phyloP scores from a whole-genome alignment of 2,329 filamentous ascomycete genomes.

The Colletotrichum sublineola region DNA sequence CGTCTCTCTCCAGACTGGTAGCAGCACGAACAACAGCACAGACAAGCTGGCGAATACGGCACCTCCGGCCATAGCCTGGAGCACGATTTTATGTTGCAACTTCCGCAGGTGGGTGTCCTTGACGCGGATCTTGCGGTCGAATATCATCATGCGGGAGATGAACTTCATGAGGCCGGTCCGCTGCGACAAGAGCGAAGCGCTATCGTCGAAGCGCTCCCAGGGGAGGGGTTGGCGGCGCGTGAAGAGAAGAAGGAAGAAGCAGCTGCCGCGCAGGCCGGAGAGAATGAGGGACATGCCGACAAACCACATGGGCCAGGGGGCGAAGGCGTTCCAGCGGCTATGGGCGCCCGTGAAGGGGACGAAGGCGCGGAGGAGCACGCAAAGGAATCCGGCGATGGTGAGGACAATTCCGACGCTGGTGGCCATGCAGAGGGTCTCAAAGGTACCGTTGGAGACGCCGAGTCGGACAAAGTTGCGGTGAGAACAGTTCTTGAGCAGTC shows the following conservation, averaged over 20 bases:
- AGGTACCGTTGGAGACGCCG: conserved; percentile 65
- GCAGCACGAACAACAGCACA: conserved; percentile 57
- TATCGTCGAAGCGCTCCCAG: conserved; percentile 62
- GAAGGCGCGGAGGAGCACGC: conserved; percentile 56
- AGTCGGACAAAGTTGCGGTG: conserved; percentile 66
- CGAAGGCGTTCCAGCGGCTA: conserved; percentile 57
- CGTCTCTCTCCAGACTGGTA: conserved; percentile 59
- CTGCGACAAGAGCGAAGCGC: conserved; percentile 45
- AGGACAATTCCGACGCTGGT: conserved; percentile 58
- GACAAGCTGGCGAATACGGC: conserved; percentile 53
- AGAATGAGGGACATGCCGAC: conserved; percentile 58
- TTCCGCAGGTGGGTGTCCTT: conserved; percentile 58
- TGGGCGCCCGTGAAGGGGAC: conserved; percentile 54
- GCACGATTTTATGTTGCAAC: conserved; percentile 60
- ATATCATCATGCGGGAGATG: conserved; percentile 59
- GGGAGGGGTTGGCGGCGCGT: conserved; percentile 60
- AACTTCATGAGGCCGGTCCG: conserved; percentile 48
- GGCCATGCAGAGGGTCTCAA: conserved; percentile 62
- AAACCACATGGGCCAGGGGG: conserved; percentile 61
- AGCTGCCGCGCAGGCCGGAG: conserved; percentile 60
- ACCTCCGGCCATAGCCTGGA: conserved; percentile 57
- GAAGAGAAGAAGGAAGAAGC: conserved; percentile 63
- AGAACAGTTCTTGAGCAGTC: conserved; percentile 62
- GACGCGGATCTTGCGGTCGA: conserved; percentile 60
- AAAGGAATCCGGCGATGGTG: conserved; percentile 55